These are phyloP conservation scores for Fusarium austroafricanum DNA, from an alignment of 2,329 filamentous ascomycete species.

Conservation along the genomic window DNA sequence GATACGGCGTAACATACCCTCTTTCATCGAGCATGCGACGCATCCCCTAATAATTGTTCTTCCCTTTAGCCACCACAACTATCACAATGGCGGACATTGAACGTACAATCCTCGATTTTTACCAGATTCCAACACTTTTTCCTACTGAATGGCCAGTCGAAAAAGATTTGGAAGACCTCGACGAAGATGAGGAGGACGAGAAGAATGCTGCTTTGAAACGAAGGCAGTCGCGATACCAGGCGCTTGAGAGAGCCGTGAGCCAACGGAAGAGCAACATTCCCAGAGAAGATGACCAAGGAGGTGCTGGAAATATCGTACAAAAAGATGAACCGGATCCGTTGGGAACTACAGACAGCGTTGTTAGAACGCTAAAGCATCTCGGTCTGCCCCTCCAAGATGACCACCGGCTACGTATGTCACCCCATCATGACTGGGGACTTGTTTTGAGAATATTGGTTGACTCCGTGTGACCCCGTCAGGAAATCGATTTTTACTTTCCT, in stretches of 20 bases:
- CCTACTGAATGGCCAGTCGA: slow-evolving; percentile 89
- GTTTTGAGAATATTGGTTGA: slow-evolving; percentile 32
- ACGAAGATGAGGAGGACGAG: slow-evolving; percentile 66
- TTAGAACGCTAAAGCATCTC: slow-evolving; percentile 79
- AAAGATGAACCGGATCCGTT: slow-evolving; percentile 94
- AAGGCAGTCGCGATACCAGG: slow-evolving; percentile 84
- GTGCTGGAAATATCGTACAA: slow-evolving; percentile 82
- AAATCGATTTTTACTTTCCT: slow-evolving; percentile 94
- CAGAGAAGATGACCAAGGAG: slow-evolving; percentile 73
- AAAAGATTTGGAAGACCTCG: slow-evolving; percentile 76
- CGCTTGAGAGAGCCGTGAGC: slow-evolving; percentile 80
- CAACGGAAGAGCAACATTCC: slow-evolving; percentile 73
- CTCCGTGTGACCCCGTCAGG: slow-evolving; percentile 58
- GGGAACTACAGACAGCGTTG: slow-evolving; percentile 87
- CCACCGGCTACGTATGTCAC: slow-evolving; percentile 73
- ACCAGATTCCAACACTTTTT: slow-evolving; percentile 82
- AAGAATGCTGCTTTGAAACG: slow-evolving; percentile 62
- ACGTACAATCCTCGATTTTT: slow-evolving; percentile 85
- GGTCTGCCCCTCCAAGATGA: slow-evolving; percentile 90
- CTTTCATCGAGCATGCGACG: slow-evolving; percentile 33
- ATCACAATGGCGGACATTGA: slow-evolving; percentile 75
- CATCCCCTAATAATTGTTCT: slow-evolving; percentile 33
- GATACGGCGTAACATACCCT: slow-evolving; percentile 9
- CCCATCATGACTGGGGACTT: slow-evolving; percentile 4
- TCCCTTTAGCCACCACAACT: slow-evolving; percentile 24